These are phyloP conservation scores for Yamadazyma philogaea DNA, from an alignment of 805 yeast genomes.

Conservation along the genomic window DNA sequence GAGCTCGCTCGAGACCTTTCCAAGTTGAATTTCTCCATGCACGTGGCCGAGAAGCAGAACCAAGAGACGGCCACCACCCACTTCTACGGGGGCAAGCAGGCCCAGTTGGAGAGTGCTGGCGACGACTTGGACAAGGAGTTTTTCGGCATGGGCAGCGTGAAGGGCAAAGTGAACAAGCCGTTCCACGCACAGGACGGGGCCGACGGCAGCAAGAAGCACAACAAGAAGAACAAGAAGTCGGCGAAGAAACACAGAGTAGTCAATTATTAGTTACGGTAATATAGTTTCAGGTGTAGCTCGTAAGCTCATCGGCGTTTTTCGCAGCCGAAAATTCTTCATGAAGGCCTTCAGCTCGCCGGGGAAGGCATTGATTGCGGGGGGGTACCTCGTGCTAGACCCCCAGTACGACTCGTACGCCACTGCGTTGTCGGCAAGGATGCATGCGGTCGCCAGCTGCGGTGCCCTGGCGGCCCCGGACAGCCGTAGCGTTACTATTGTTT, in stretches of 20 bases:
- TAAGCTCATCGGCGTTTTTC: too few relatives aligned
- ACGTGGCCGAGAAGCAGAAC: conserved; percentile 44
- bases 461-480: conserved; percentile 1
- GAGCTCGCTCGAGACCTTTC: conserved; percentile 69
- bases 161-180: conserved; percentile 65
- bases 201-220: conserved; percentile 53
- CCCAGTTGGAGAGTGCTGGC: conserved; percentile 73
- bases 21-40: conserved; percentile 75
- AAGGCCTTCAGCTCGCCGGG: conserved; percentile 88
- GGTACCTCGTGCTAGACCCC: conserved; percentile 85
- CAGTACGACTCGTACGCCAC: conserved; percentile 72
- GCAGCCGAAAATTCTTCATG: conserved; percentile 2
- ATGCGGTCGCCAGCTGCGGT: conserved; percentile 51
- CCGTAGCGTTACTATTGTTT: conserved; percentile 44
- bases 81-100: conserved; percentile 79
- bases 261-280: conserved; percentile 12
- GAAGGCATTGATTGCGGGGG: conserved; percentile 91
- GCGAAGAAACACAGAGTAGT: conserved; percentile 43
- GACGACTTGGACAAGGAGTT: conserved; percentile 84
- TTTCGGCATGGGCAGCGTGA: conserved; percentile 63
- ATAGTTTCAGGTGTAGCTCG: not conserved
- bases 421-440: conserved; percentile 88
- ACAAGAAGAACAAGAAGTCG: conserved; percentile 72
- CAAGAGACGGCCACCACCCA: conserved; percentile 39
- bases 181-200: conserved; percentile 55